Percentiles rank a stretch among this genome's conserved stretches.
Conservation (phyloP, 805 yeast species). For the Saccharomycopsis capsularis region DNA sequence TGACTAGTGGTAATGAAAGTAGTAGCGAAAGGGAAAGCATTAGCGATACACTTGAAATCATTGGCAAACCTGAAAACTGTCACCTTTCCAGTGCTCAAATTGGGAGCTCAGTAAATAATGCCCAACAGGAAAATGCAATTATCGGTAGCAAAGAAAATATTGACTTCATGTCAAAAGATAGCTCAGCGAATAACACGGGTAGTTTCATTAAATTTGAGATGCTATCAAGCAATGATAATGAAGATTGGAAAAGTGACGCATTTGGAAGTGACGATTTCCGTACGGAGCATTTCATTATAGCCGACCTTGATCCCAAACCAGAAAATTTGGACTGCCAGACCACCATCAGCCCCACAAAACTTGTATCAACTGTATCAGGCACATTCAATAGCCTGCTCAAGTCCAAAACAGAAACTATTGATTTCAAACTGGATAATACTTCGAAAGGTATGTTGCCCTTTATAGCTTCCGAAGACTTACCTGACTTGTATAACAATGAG, state of each 20-base stretch:
- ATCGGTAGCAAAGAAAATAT: too few relatives aligned
- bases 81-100: too few relatives aligned
- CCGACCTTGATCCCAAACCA: too few relatives aligned
- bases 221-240: constrained; percentile 9
- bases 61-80: too few relatives aligned
- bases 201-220: constrained; percentile 3
- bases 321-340: too few relatives aligned
- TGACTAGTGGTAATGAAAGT: constrained; percentile 4
- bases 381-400: constrained; percentile 13
- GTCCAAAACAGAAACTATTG: constrained; percentile 3
- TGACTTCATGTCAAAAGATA: constrained; percentile 10
- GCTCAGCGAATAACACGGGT: neutral
- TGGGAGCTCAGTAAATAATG: too few relatives aligned
- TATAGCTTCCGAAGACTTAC: neutral
- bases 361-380: constrained; percentile 1
- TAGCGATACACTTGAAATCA: too few relatives aligned
- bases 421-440: constrained; percentile 12
- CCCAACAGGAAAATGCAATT: too few relatives aligned
- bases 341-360: constrained; percentile 4
- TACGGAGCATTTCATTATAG: too few relatives aligned
- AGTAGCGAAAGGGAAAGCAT: neutral
- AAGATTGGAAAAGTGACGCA: constrained; percentile 11
- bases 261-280: constrained; percentile 2
- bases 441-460: constrained; percentile 11
- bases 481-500: too few relatives aligned